Percentiles rank a stretch among this genome's conserved stretches.
Evolutionary conservation across 1,139 yeast species (phyloP).

Genomic region (Candida sp.): DNA sequence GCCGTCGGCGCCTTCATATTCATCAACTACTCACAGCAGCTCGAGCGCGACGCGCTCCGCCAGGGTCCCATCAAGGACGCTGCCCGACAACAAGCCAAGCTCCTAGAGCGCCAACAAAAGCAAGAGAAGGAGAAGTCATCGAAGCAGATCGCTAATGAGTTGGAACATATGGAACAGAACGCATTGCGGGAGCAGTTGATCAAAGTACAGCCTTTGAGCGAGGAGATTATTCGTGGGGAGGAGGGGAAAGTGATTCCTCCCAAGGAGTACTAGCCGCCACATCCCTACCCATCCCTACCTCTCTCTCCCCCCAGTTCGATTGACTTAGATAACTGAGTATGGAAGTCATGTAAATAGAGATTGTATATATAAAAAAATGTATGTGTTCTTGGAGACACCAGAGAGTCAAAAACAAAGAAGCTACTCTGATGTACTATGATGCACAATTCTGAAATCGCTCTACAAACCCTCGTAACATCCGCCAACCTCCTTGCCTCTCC

Average conservation of each 20-base stretch:
- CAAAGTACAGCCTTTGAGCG: conserved; percentile 63
- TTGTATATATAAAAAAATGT: conserved; percentile 25
- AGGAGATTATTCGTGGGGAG: conserved; percentile 41
- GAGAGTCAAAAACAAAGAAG: conserved; percentile 23
- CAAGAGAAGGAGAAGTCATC: conserved; percentile 21
- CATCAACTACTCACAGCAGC: conserved; percentile 69
- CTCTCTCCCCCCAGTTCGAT: too few relatives aligned
- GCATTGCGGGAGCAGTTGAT: conserved; percentile 67
- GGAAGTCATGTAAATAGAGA: conserved; percentile 3
- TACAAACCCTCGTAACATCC: conserved; percentile 13
- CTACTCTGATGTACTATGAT: conserved; percentile 54
- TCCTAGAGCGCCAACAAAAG: conserved; percentile 1
- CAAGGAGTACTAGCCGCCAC: too few relatives aligned
- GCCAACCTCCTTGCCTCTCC: too few relatives aligned
- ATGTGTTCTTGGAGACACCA: conserved; percentile 60
- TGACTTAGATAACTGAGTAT: too few relatives aligned
- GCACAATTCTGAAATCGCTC: conserved; percentile 32
- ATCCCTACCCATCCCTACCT: too few relatives aligned
- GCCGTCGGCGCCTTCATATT: conserved; percentile 65
- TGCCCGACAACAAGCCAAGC: conserved; percentile 55
- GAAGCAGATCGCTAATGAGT: conserved; percentile 57
- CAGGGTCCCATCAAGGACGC: conserved; percentile 87
- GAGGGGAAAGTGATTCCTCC: conserved; percentile 13
- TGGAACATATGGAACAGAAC: conserved; percentile 79
- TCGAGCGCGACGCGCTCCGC: conserved; percentile 70